phyloP scores from a whole-genome alignment of 371 early-diverging fungal genomes.

The Mortierella sp. region DNA sequence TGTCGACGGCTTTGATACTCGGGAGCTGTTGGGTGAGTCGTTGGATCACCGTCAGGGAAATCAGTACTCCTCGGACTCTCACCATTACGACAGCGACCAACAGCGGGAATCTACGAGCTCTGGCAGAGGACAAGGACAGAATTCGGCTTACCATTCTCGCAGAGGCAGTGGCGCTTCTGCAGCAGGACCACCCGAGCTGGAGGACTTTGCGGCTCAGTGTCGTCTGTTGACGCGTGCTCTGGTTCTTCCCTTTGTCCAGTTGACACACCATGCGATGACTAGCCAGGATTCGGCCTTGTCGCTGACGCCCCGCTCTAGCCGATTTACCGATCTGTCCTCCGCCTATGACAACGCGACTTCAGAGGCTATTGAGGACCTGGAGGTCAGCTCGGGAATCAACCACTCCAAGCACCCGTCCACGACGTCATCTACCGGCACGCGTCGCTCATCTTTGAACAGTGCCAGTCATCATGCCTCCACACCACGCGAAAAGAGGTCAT shows the following conservation, averaged over 20 bases:
- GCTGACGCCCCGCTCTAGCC: conserved; percentile 29
- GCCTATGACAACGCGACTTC: conserved; percentile 26
- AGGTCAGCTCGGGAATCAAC: background rate
- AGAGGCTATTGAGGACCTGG: conserved; percentile 19
- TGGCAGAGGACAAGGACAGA: background rate
- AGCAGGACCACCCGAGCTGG: conserved; percentile 51
- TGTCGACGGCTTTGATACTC: background rate
- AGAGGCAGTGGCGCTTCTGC: conserved; percentile 14
- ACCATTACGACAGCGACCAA: background rate
- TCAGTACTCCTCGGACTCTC: background rate
- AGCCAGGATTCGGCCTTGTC: conserved; percentile 57
- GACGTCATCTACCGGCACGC: conserved; percentile 7
- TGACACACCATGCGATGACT: conserved; percentile 61
- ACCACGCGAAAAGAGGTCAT: background rate
- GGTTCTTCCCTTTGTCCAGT: conserved; percentile 58
- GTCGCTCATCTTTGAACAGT: conserved; percentile 6
- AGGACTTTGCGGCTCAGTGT: conserved; percentile 61
- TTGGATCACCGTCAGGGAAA: conserved; percentile 4
- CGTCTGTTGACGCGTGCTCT: conserved; percentile 57
- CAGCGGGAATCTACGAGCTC: background rate
- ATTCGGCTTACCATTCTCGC: background rate
- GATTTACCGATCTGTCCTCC: conserved; percentile 17
- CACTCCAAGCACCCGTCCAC: background rate
- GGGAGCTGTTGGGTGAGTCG: conserved; percentile 1
- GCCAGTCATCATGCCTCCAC: background rate